Evolutionary conservation across 306 rosid genomes (phyloP), one percentile per base, ranked within the genome.

Genomic region (Prunus armeniaca): DNA sequence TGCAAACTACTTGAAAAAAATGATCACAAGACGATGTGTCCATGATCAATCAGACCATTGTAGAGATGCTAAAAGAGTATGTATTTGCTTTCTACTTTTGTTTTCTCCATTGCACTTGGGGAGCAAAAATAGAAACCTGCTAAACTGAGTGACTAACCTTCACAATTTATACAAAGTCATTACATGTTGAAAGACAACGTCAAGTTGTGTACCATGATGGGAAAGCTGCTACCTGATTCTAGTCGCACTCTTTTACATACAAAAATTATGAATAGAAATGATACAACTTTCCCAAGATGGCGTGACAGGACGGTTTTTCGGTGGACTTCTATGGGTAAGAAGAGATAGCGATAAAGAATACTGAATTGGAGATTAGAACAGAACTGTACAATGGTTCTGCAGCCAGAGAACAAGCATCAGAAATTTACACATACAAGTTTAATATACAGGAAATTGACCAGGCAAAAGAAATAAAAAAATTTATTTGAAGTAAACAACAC

Each of bases 341-440:
- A 83, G 81, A 66, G 85, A 74, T 38, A 66, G 71, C 77, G 85
- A 75, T 32, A 73, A 73, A 76, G 78, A 82, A 78, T 82, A 74
- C 90, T 80, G 52, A 86, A 81, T 77, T 46, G 62, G 85, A 61
- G 78, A 83, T 71, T 72, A 82, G 76, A 85, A 76, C 80, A 83
- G 78, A 83, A 79, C 88, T 87, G 82, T 89, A 86, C 87, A 79
- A 73, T 24, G 81, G 72, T 78, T 80, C 97, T 92, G 97, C 91
- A 90, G 79, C 77, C 84, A 79, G 82, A 25, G 28, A 78, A 55
- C 77, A 68, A 60, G 20, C 63, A 78, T 91, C 77, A 87, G 84
- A 27, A 34, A 75, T 75, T 63, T 74, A 75, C 72, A 54, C 43
- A 25, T 22, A 74, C 13, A 67, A 49, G 18, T 30, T 49, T n/a